phyloP scores from a whole-genome alignment of 2,329 filamentous ascomycete species.

The Phaeosphaeria sp. region DNA sequence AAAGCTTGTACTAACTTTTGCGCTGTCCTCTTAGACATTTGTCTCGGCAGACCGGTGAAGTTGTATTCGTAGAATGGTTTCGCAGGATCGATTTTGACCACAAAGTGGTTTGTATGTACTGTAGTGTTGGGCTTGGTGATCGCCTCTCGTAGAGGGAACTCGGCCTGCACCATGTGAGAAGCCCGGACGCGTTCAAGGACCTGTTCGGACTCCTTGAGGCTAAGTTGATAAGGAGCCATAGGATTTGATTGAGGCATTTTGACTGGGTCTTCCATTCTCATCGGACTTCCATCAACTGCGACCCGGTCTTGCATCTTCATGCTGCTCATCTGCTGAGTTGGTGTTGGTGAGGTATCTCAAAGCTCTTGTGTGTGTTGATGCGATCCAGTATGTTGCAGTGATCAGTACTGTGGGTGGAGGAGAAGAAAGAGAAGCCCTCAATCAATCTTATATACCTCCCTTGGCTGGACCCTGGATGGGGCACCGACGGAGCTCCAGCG shows the following conservation, averaged over 20 bases:
- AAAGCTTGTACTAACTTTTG: background rate
- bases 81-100: slow-evolving; percentile 4
- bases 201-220: background rate
- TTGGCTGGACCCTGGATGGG: background rate
- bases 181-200: background rate
- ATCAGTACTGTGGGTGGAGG: background rate
- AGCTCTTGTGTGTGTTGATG: background rate
- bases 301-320: background rate
- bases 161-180: background rate
- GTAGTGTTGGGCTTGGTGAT: background rate
- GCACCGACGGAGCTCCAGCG: background rate
- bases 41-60: slow-evolving; percentile 3
- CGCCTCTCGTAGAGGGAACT: slow-evolving; percentile 7
- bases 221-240: background rate
- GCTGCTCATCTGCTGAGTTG: background rate
- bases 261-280: background rate
- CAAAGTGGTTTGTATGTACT: slow-evolving; percentile 12
- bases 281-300: slow-evolving; percentile 9
- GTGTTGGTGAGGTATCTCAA: no score
- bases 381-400: background rate
- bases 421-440: background rate
- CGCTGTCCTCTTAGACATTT: background rate
- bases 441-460: background rate
- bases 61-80: slow-evolving; percentile 8
- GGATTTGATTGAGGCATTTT: background rate